Evolutionary conservation across 257 asterid genomes (phyloP).

Genomic region (Ocimum tenuiflorum): DNA sequence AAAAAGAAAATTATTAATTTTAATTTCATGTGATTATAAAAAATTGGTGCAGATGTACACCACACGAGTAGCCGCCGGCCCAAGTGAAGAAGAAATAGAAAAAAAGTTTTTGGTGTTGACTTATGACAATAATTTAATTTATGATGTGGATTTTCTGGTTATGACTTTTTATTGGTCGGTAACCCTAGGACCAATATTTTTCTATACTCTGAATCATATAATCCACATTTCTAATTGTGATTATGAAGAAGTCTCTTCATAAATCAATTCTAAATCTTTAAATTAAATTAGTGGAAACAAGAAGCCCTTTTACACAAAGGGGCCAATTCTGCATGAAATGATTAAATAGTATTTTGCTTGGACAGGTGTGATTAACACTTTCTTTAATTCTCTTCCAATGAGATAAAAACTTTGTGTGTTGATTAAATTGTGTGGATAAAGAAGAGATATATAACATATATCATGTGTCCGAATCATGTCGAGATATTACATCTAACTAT

Average conservation of each 20-base stretch:
- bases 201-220: not conserved
- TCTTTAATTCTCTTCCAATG: not conserved
- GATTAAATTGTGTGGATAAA: too few relatives aligned
- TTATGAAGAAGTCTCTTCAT: not conserved
- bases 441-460: too few relatives aligned
- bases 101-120: slow-evolving; percentile 21
- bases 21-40: not conserved
- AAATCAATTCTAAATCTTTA: too few relatives aligned
- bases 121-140: slow-evolving; percentile 3
- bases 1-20: not conserved
- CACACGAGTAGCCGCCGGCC: not conserved
- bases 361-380: not conserved
- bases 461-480: too few relatives aligned
- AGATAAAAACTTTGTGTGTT: too few relatives aligned
- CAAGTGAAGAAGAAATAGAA: not conserved
- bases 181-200: not conserved
- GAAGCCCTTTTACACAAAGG: not conserved
- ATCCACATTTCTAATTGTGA: not conserved
- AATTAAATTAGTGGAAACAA: not conserved
- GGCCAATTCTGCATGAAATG: not conserved
- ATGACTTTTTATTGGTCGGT: slow-evolving; percentile 22
- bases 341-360: not conserved
- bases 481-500: too few relatives aligned
- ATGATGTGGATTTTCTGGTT: slow-evolving; percentile 14
- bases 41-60: slow-evolving; percentile 1